A percentile compares a stretch with the other conserved stretches of the same genome.
These are phyloP conservation scores for Malus sieversii DNA, from an alignment of 306 rosid genomes.

Conservation along the genomic window DNA sequence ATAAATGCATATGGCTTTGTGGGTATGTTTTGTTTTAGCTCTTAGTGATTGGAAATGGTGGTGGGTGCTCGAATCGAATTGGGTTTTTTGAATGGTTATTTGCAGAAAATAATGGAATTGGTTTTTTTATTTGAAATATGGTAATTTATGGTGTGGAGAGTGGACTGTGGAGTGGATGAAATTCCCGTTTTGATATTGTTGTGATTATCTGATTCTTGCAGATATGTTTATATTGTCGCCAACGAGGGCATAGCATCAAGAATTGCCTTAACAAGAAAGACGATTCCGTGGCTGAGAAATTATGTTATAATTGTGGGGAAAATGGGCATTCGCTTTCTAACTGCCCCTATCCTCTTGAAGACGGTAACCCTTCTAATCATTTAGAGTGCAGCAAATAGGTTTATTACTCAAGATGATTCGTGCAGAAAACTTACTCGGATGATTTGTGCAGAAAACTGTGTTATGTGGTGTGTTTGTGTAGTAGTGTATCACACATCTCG, in stretches of 20 bases:
- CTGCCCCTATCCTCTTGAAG: constrained; percentile 55
- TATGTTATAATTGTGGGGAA: constrained; percentile 86
- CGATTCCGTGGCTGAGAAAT: constrained; percentile 30
- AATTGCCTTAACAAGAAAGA: constrained; percentile 62
- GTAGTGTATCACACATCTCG: not conserved
- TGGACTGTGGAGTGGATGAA: not conserved
- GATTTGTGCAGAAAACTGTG: not conserved
- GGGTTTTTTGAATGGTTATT: not conserved
- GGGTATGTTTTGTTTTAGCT: not conserved
- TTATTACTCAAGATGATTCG: not conserved
- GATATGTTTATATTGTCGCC: constrained; percentile 85
- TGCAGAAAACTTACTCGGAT: not conserved
- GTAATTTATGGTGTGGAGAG: not conserved
- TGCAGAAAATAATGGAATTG: not conserved
- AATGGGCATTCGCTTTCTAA: constrained; percentile 65
- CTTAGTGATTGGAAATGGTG: not conserved
- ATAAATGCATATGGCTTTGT: not conserved
- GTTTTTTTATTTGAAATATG: not conserved
- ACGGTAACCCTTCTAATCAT: constrained; percentile 38
- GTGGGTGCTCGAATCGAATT: not conserved
- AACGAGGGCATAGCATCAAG: constrained; percentile 77
- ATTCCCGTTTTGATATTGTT: not conserved
- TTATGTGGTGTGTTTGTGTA: not conserved
- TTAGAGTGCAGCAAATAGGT: not conserved
- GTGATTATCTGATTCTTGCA: constrained; percentile 19